Conservation (phyloP, 2,329 filamentous ascomycete genomes). For the Alternaria triticimaculans region DNA sequence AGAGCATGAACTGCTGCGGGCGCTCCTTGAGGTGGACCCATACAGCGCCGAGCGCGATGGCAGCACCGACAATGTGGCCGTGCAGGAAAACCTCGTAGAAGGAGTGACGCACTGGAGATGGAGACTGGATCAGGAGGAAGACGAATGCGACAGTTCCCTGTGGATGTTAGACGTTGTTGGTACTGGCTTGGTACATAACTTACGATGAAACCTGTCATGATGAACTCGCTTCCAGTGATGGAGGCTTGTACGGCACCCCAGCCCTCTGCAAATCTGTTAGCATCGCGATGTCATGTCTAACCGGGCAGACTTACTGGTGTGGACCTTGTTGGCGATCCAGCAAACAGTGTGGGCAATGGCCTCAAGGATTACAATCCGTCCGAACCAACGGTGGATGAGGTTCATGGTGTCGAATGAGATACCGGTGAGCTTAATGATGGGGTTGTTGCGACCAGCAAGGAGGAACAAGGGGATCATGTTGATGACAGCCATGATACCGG, state of each 20-base stretch:
- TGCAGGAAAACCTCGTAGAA: constrained; percentile 82
- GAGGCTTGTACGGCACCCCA: constrained; percentile 57
- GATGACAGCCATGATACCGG: constrained; percentile 72
- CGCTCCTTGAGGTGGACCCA: constrained; percentile 69
- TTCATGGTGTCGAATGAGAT: constrained; percentile 86
- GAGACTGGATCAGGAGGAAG: constrained; percentile 70
- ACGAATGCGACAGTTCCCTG: constrained; percentile 67
- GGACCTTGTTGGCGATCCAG: constrained; percentile 59
- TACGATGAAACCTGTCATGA: constrained; percentile 70
- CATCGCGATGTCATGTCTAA: background rate
- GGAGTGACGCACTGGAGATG: constrained; percentile 74
- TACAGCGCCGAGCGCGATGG: constrained; percentile 65
- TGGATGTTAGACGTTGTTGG: constrained; percentile 63
- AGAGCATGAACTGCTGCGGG: constrained; percentile 66
- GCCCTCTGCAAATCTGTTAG: constrained; percentile 47
- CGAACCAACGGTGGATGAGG: constrained; percentile 80
- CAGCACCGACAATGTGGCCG: constrained; percentile 70
- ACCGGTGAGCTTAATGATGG: constrained; percentile 72
- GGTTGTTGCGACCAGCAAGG: constrained; percentile 78
- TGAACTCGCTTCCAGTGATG: constrained; percentile 54
- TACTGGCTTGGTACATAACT: constrained; percentile 59
- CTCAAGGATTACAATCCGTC: constrained; percentile 76
- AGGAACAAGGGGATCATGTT: constrained; percentile 83
- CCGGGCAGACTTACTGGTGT: constrained; percentile 36
- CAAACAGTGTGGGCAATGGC: constrained; percentile 69